These are phyloP conservation scores for Fusarium nurragi DNA, from an alignment of 2,329 filamentous ascomycete genomes.

Conservation along the genomic window DNA sequence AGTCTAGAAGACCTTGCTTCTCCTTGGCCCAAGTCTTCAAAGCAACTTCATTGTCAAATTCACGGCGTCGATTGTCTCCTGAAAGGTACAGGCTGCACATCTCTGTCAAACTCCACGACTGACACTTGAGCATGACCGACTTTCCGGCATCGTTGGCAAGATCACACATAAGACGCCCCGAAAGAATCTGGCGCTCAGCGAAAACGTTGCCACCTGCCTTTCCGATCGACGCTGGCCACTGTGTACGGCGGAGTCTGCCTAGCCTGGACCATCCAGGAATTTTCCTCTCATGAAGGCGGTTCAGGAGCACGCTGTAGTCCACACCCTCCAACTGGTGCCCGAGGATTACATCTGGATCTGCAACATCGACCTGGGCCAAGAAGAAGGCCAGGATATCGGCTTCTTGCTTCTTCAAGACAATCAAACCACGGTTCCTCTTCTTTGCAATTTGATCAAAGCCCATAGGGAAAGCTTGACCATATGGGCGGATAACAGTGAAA, in stretches of 20 bases:
- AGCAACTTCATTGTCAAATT: constrained; percentile 88
- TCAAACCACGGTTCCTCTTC: constrained; percentile 76
- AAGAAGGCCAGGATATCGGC: constrained; percentile 87
- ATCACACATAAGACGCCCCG: constrained; percentile 91
- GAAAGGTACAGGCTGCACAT: constrained; percentile 94
- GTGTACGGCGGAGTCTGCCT: constrained; percentile 80
- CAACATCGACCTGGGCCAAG: constrained; percentile 84
- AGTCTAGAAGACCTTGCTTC: constrained; percentile 89
- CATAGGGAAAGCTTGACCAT: constrained; percentile 78
- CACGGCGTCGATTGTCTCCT: constrained; percentile 75
- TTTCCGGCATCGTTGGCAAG: constrained; percentile 96
- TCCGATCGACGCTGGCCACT: constrained; percentile 89
- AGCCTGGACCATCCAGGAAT: constrained; percentile 95
- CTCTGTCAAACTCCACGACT: constrained; percentile 97
- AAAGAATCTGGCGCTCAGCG: constrained; percentile 87
- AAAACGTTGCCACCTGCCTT: constrained; percentile 91
- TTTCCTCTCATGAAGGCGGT: constrained; percentile 86
- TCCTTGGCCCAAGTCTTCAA: constrained; percentile 83
- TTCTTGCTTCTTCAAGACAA: constrained; percentile 86
- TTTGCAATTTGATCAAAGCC: constrained; percentile 84
- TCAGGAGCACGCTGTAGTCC: constrained; percentile 91
- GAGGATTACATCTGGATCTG: constrained; percentile 92
- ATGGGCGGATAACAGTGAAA: constrained; percentile 90
- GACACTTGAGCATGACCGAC: constrained; percentile 95
- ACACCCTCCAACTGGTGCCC: constrained; percentile 98